phyloP scores from a whole-genome alignment of 768 basidiomycete species.

The Lactarius indigo region DNA sequence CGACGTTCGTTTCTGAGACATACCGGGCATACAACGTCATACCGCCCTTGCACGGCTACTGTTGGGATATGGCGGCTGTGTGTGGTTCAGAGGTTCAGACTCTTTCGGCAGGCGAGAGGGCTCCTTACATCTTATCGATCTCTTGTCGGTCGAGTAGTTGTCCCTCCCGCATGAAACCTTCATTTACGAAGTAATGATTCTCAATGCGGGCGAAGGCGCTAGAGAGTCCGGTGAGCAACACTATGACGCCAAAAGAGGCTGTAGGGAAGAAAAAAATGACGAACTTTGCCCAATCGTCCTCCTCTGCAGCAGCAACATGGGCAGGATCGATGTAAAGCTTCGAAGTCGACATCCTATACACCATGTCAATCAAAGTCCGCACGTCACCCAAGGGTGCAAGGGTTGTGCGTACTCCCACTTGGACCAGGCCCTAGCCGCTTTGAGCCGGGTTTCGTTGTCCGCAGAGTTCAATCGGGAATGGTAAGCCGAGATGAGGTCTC shows the following conservation, averaged over 20 bases:
- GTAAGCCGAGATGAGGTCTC: slow-evolving; percentile 81
- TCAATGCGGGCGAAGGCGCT: slow-evolving; percentile 88
- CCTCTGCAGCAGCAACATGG: slow-evolving; percentile 62
- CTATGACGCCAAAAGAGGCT: not conserved
- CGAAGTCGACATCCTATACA: slow-evolving; percentile 73
- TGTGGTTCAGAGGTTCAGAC: slow-evolving; percentile 6
- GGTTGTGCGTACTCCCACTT: slow-evolving; percentile 76
- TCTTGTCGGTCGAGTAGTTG: slow-evolving; percentile 80
- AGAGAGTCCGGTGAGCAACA: not conserved
- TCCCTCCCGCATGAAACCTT: slow-evolving; percentile 87
- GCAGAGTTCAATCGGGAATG: slow-evolving; percentile 70
- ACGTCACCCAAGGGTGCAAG: not conserved
- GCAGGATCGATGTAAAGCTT: slow-evolving; percentile 66
- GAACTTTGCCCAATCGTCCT: slow-evolving; percentile 75
- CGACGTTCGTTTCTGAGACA: slow-evolving; percentile 25
- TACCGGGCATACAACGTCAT: slow-evolving; percentile 87
- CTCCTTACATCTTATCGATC: slow-evolving; percentile 77
- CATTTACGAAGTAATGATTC: slow-evolving; percentile 88
- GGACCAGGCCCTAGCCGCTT: slow-evolving; percentile 81
- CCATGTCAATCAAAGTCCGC: not conserved
- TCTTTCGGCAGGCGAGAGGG: not conserved
- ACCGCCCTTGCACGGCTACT: slow-evolving; percentile 79
- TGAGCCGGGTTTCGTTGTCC: slow-evolving; percentile 60
- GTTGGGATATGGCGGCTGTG: slow-evolving; percentile 85
- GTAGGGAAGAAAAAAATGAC: slow-evolving; percentile 25